These are phyloP conservation scores for Tolypocladium endophyticum DNA, from an alignment of 2,329 filamentous ascomycete genomes.

Conservation along the genomic window DNA sequence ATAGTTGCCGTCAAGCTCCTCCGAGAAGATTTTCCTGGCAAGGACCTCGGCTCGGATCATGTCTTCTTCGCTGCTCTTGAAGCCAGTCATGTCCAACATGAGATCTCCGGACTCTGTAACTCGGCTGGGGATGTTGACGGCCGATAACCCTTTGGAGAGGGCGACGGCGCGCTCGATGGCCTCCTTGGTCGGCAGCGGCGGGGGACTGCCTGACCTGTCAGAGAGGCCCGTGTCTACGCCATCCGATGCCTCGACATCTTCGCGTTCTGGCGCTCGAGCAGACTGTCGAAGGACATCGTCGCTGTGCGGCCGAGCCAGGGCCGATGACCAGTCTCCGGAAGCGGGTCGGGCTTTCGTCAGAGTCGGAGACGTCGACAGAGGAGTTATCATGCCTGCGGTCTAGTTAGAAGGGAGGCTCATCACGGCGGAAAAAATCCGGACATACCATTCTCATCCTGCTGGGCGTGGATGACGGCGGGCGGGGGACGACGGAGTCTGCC, in stretches of 20 bases:
- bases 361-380: constrained; percentile 43
- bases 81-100: constrained; percentile 96
- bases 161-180: constrained; percentile 75
- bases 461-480: constrained; percentile 28
- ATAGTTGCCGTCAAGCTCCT: constrained; percentile 89
- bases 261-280: constrained; percentile 27
- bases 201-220: constrained; percentile 65
- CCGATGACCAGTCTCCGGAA: constrained; percentile 40
- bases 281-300: constrained; percentile 42
- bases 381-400: constrained; percentile 35
- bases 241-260: constrained; percentile 24
- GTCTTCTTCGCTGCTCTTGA: constrained; percentile 90
- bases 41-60: constrained; percentile 86
- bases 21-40: constrained; percentile 80
- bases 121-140: constrained; percentile 83
- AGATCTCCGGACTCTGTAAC: constrained; percentile 90
- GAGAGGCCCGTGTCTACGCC: constrained; percentile 28
- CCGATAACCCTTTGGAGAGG: constrained; percentile 77
- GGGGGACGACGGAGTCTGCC: constrained; percentile 30
- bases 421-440: not conserved
- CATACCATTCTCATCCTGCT: constrained; percentile 19
- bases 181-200: constrained; percentile 59
- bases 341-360: constrained; percentile 32
- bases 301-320: constrained; percentile 35
- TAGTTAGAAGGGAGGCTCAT: not conserved